Evolutionary conservation across 1,284 basidiomycete species (phyloP), one percentile per base, ranked within the genome.

Genomic region (Sporisorium sorghi): DNA sequence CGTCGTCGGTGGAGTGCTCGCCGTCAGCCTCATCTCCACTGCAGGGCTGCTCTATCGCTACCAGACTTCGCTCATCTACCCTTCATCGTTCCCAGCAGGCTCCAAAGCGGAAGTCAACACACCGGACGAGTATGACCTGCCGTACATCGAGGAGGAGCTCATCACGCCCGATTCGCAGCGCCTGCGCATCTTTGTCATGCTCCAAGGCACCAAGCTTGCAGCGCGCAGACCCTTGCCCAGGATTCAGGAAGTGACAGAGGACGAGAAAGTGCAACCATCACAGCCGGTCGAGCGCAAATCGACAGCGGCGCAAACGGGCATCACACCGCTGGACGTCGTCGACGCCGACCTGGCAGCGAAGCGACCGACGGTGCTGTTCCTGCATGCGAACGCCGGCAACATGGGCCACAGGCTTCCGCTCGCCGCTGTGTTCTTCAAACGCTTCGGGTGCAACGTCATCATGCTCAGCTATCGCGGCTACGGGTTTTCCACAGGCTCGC

Each of bases 381-480:
- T 84, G 19, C 82, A 83, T 49, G 83, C 83, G 1, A 84, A 84
- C 42, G 83, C 83, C 0, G 83, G 83, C 21, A 84, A 84, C 51
- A 81, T 84, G 80, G 88, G 88, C 0, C 96, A 98, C 83, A 89
- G 95, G 19, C 89, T 99, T 80, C 95, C 96, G 0, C 87, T 98
- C 14, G 96, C 93, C 0, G 89, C 90, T 62, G 89, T 94, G 33
- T 96, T 97, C 84, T 93, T 89, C 82, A 86, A 89, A 46, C 90
- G 90, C 77, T 90, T 94, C 88, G 88, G 91, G 17, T 94, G 92
- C 85, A 95, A 95, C 82, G 92, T 95, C 9, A 86, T 95, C 40
- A 93, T 94, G 90, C 86, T 94, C 65, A 93, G 91, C 54, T 95
- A 96, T 80, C 87, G 93, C 79, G 93, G 93, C 90, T 97, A 96